These are phyloP conservation scores for Geotrichum fermentans DNA, from an alignment of 1,139 yeast genomes.

Conservation along the genomic window DNA sequence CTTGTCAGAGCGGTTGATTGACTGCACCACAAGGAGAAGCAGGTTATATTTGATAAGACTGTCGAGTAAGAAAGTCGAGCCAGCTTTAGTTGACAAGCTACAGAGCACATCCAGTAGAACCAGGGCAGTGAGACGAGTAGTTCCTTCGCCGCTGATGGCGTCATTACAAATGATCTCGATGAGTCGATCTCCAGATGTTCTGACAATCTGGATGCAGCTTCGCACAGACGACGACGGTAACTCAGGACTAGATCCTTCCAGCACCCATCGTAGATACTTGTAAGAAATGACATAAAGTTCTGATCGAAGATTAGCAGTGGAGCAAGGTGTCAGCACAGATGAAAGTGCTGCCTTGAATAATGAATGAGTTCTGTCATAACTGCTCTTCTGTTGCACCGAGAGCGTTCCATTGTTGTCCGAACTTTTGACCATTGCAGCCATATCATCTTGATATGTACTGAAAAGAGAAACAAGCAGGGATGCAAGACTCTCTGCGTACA, in stretches of 20 bases:
- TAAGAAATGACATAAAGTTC: constrained; percentile 73
- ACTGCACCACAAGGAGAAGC: constrained; percentile 57
- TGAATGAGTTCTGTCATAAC: constrained; percentile 53
- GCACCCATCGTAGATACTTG: constrained; percentile 46
- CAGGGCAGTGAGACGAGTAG: constrained; percentile 71
- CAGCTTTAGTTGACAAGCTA: constrained; percentile 49
- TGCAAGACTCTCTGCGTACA: constrained; percentile 70
- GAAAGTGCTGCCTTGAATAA: constrained; percentile 67
- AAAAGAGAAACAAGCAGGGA: constrained; percentile 69
- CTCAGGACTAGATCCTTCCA: not conserved
- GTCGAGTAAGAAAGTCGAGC: constrained; percentile 56
- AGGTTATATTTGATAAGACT: constrained; percentile 62
- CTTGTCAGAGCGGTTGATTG: constrained; percentile 57
- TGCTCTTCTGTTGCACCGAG: constrained; percentile 10
- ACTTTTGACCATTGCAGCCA: constrained; percentile 37
- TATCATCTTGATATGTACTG: constrained; percentile 52
- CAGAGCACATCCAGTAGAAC: constrained; percentile 66
- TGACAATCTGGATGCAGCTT: constrained; percentile 43
- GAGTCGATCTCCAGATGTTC: constrained; percentile 56
- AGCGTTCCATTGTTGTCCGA: constrained; percentile 19
- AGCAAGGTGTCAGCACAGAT: constrained; percentile 65
- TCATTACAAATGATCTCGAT: constrained; percentile 69
- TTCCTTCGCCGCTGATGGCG: constrained; percentile 73
- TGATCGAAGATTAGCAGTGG: constrained; percentile 65
- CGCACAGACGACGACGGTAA: constrained; percentile 7